Evolutionary conservation across 2,329 filamentous ascomycete genomes (phyloP).

Genomic region (Alternaria angustiovoidea): DNA sequence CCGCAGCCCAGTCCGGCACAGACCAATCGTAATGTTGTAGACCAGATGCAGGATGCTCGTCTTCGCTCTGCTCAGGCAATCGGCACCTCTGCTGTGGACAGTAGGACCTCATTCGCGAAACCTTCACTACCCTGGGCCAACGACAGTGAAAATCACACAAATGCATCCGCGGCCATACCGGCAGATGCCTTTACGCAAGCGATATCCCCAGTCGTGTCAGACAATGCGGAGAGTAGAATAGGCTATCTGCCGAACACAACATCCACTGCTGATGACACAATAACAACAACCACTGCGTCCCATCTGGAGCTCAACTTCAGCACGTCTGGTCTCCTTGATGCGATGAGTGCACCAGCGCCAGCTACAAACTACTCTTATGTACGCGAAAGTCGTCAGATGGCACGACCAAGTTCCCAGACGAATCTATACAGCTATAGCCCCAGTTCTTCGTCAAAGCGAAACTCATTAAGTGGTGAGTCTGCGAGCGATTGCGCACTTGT

Average conservation of each 20-base stretch:
- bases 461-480: slow-evolving; percentile 30
- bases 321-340: slow-evolving; percentile 32
- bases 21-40: slow-evolving; percentile 36
- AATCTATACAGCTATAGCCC: slow-evolving; percentile 53
- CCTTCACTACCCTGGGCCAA: slow-evolving; percentile 31
- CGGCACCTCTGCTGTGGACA: slow-evolving; percentile 14
- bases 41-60: slow-evolving; percentile 43
- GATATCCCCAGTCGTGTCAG: slow-evolving; percentile 8
- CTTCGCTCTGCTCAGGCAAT: slow-evolving; percentile 38
- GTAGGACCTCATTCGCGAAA: slow-evolving; percentile 27
- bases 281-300: slow-evolving; percentile 7
- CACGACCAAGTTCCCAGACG: slow-evolving; percentile 43
- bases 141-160: slow-evolving; percentile 19
- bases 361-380: slow-evolving; percentile 36
- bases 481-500: slow-evolving; percentile 46
- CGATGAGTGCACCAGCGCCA: slow-evolving; percentile 28
- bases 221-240: slow-evolving; percentile 19
- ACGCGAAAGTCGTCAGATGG: slow-evolving; percentile 26
- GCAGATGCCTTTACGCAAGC: slow-evolving; percentile 10
- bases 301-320: slow-evolving; percentile 37
- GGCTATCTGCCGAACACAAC: slow-evolving; percentile 18
- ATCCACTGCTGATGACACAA: slow-evolving; percentile 17
- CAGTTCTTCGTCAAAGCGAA: slow-evolving; percentile 41
- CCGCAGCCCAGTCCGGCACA: slow-evolving; percentile 42
- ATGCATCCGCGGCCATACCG: slow-evolving; percentile 19